Evolutionary conservation across 2,329 filamentous ascomycete species (phyloP).

Genomic region (Pestalotiopsis fici): DNA sequence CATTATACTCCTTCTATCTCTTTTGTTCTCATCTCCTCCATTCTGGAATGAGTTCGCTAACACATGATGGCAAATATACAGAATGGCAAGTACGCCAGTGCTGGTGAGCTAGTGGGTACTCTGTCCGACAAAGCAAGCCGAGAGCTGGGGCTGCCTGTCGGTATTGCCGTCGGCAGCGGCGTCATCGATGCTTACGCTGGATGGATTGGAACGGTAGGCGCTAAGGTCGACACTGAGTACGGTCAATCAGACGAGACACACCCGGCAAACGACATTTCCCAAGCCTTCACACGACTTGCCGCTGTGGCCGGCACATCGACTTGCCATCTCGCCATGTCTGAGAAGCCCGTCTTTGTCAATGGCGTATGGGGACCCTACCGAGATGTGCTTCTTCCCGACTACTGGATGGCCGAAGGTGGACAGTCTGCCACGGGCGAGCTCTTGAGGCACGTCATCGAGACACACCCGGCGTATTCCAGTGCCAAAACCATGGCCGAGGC

Average conservation of each 20-base stretch:
- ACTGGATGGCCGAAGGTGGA: constrained; percentile 96
- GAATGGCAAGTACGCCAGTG: constrained; percentile 91
- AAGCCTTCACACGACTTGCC: constrained; percentile 90
- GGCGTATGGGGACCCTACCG: constrained; percentile 98
- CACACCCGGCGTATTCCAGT: constrained; percentile 85
- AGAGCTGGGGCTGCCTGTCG: constrained; percentile 81
- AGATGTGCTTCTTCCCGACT: constrained; percentile 87
- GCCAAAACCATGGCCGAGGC: constrained; percentile 78
- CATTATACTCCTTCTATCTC: not conserved
- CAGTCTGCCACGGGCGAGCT: constrained; percentile 96
- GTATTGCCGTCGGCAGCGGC: constrained; percentile 90
- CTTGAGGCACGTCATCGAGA: constrained; percentile 91
- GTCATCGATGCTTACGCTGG: constrained; percentile 98
- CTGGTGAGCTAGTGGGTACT: constrained; percentile 85
- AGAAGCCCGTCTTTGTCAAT: constrained; percentile 87
- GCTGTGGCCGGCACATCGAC: constrained; percentile 96
- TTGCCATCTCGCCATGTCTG: constrained; percentile 95
- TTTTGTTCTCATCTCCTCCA: constrained; percentile 8
- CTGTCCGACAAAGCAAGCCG: constrained; percentile 80
- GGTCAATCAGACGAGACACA: constrained; percentile 68
- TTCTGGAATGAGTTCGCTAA: constrained; percentile 18
- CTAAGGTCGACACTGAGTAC: constrained; percentile 77
- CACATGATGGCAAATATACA: constrained; percentile 39
- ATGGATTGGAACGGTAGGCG: constrained; percentile 98
- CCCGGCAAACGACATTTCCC: constrained; percentile 81